phyloP scores from a whole-genome alignment of 2,329 filamentous ascomycete species.

The Fusarium pininemorale region DNA sequence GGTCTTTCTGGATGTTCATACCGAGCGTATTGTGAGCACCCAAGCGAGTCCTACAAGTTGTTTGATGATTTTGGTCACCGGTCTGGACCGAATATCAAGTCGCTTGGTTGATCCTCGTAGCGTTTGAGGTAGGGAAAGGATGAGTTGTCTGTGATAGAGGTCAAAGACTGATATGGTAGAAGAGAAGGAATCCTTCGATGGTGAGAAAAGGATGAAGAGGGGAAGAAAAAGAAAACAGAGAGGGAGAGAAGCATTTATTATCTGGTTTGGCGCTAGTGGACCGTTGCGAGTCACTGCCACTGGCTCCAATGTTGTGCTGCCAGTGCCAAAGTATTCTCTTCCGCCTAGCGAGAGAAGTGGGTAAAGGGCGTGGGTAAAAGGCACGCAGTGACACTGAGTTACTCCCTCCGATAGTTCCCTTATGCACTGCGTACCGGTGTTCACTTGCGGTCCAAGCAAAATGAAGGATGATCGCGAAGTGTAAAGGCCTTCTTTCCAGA shows the following conservation, averaged over 20 bases:
- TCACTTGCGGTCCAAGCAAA: neutral
- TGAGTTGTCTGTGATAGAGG: neutral
- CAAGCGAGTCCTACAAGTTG: neutral
- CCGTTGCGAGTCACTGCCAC: neutral
- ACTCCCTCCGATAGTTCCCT: neutral
- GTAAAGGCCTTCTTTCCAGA: neutral
- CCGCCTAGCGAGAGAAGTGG: fast-evolving
- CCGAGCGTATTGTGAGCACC: fast-evolving
- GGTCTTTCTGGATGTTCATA: neutral
- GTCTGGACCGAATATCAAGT: neutral
- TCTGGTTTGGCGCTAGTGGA: neutral
- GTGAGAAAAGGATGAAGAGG: neutral
- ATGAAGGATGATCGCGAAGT: neutral
- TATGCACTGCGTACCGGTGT: neutral
- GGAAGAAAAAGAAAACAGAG: neutral
- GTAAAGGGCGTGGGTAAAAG: neutral
- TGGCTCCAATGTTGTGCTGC: neutral
- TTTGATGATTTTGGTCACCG: fast-evolving
- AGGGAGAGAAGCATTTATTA: neutral
- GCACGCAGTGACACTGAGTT: fast-evolving
- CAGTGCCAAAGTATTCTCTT: neutral
- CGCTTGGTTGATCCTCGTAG: neutral
- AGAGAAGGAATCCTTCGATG: neutral
- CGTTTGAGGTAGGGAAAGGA: neutral
- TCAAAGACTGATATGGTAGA: neutral